These are phyloP conservation scores for Puccinia polysora DNA, from an alignment of 1,284 basidiomycete species.

Conservation along the genomic window DNA sequence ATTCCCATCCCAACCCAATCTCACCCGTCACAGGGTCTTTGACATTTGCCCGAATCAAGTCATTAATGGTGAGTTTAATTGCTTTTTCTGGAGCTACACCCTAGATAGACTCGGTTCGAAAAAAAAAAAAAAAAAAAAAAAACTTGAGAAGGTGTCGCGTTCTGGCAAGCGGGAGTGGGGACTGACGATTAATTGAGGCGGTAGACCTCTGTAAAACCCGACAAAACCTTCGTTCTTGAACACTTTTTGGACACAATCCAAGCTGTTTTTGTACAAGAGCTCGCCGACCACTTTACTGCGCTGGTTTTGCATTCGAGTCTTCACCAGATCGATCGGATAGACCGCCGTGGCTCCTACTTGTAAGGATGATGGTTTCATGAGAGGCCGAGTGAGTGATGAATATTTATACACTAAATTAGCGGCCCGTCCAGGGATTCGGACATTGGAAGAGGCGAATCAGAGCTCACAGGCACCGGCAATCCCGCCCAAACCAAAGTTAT, in stretches of 20 bases:
- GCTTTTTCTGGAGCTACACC: constrained; percentile 98
- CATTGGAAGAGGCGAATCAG: background rate
- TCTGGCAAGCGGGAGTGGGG: no score
- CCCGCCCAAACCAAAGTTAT: constrained; percentile 86
- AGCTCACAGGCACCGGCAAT: constrained; percentile 67
- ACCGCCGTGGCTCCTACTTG: constrained; percentile 80
- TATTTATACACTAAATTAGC: background rate
- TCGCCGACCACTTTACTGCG: constrained; percentile 89
- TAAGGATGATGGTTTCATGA: background rate
- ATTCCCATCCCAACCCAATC: constrained; percentile 79
- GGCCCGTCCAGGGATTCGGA: background rate
- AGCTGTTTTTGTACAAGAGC: constrained; percentile 84
- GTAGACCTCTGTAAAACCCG: constrained; percentile 95
- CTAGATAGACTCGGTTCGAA: no score
- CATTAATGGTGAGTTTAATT: constrained; percentile 91
- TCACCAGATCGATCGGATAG: constrained; percentile 87
- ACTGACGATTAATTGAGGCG: constrained; percentile 85
- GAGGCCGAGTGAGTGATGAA: background rate
- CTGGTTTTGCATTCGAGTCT: constrained; percentile 91
- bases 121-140: no score
- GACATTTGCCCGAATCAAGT: constrained; percentile 73
- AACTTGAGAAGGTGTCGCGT: background rate
- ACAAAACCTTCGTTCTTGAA: constrained; percentile 81
- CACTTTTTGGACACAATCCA: constrained; percentile 90
- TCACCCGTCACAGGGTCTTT: constrained; percentile 92